Conservation (phyloP, 371 early-diverging fungal species). For the Lichtheimia hyalospora region DNA sequence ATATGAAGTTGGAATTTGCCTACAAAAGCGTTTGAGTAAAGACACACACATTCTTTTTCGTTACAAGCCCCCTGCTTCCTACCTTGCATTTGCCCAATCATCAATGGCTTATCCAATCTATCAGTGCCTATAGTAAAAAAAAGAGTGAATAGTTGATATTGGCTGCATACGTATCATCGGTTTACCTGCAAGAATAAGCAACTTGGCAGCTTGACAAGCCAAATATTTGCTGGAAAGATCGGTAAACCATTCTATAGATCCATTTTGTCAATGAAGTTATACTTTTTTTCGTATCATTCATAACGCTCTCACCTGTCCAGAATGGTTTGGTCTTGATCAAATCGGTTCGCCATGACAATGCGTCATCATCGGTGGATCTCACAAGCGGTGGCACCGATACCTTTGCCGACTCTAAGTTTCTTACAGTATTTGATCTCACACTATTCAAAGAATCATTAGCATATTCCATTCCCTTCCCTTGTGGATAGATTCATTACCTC, state of each 20-base stretch:
- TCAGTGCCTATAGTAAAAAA: conserved; percentile 51
- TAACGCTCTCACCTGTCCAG: conserved; percentile 66
- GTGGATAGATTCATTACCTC: conserved; percentile 28
- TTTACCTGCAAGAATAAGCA: conserved; percentile 80
- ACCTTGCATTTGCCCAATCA: conserved; percentile 97
- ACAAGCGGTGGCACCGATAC: conserved; percentile 75
- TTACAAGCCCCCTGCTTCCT: conserved; percentile 8
- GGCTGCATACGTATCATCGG: no score
- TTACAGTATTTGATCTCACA: conserved; percentile 62
- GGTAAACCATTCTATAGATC: conserved; percentile 74
- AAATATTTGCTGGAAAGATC: conserved; percentile 84
- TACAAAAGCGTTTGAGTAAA: conserved; percentile 2
- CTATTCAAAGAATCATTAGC: conserved; percentile 20
- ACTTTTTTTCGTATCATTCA: background rate
- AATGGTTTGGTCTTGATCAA: conserved; percentile 66
- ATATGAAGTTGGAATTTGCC: conserved; percentile 88
- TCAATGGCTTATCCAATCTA: conserved; percentile 87
- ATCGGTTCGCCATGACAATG: conserved; percentile 66
- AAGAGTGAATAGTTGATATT: no score
- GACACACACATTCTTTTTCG: background rate
- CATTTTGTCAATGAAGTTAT: background rate
- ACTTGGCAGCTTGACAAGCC: conserved; percentile 63
- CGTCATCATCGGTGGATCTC: conserved; percentile 10
- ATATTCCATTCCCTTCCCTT: background rate
- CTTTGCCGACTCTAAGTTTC: conserved; percentile 69